Evolutionary conservation across 352 stramenopile genomes (phyloP).

Genomic region (Pythium volutum): DNA sequence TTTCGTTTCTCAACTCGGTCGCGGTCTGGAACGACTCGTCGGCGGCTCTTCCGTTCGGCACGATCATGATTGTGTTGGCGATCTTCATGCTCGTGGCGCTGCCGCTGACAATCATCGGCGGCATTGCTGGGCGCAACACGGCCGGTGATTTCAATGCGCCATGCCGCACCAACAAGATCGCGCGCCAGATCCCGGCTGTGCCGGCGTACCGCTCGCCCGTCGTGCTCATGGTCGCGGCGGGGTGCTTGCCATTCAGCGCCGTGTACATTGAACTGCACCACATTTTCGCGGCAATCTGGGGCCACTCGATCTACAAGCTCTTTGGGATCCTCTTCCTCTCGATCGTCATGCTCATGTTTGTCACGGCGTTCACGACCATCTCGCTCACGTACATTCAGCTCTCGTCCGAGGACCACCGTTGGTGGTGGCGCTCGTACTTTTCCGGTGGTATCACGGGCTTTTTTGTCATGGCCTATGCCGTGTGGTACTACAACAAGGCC

Average conservation of each 20-base stretch:
- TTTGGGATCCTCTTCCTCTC: slow-evolving; percentile 97
- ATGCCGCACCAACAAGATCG: slow-evolving; percentile 95
- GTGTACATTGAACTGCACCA: slow-evolving; percentile 99
- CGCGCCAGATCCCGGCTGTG: slow-evolving; percentile 91
- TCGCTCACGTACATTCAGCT: slow-evolving; percentile 98
- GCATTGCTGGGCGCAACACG: slow-evolving; percentile 93
- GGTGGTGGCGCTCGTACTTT: slow-evolving; percentile 97
- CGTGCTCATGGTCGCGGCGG: slow-evolving; percentile 91
- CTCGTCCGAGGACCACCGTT: slow-evolving; percentile 94
- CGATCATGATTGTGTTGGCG: slow-evolving; percentile 93
- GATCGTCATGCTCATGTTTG: slow-evolving; percentile 95
- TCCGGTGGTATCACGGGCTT: slow-evolving; percentile 93
- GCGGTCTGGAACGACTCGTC: slow-evolving; percentile 95
- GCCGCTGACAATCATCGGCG: slow-evolving; percentile 93
- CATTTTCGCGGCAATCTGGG: slow-evolving; percentile 98
- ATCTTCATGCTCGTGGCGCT: slow-evolving; percentile 93
- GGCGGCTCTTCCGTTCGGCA: slow-evolving; percentile 93
- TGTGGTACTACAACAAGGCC: slow-evolving; percentile 95
- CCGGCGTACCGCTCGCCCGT: slow-evolving; percentile 85
- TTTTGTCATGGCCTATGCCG: slow-evolving; percentile 95
- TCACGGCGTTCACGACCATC: slow-evolving; percentile 97
- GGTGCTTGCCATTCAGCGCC: slow-evolving; percentile 96
- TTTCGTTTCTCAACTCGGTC: slow-evolving; percentile 95
- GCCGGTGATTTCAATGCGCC: slow-evolving; percentile 90
- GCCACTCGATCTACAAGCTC: slow-evolving; percentile 98